A percentile compares a stretch with the other conserved stretches of the same genome.
Conservation (phyloP, 768 basidiomycete genomes). For the Termitomyces sp. region DNA sequence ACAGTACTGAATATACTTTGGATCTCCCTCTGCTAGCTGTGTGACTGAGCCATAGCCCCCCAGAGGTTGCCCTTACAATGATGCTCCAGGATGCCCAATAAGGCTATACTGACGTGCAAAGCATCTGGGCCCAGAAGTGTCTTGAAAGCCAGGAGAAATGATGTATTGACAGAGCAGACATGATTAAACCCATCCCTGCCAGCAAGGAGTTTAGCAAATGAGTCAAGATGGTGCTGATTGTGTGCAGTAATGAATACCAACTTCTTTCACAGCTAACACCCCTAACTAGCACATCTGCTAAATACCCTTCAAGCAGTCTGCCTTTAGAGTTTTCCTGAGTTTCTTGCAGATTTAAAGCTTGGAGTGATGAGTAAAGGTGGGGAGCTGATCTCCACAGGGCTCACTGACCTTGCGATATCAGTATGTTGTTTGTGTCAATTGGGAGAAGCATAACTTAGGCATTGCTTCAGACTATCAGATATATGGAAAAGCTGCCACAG, state of each 20-base stretch:
- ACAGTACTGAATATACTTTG: no score
- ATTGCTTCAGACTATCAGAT: conserved; percentile 55
- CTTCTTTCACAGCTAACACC: conserved; percentile 63
- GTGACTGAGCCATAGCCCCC: no score
- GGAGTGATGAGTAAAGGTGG: conserved; percentile 52
- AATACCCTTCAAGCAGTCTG: conserved; percentile 64
- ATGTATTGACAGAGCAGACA: conserved; percentile 68
- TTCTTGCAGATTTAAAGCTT: conserved; percentile 73
- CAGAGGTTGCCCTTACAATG: conserved; percentile 55
- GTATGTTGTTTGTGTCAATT: conserved; percentile 29
- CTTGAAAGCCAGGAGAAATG: conserved; percentile 69
- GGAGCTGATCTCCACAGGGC: conserved; percentile 54
- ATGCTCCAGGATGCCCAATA: conserved; percentile 75
- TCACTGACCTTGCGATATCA: conserved; percentile 57
- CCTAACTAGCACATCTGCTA: conserved; percentile 45
- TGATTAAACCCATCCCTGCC: conserved; percentile 56
- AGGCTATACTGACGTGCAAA: conserved; percentile 86
- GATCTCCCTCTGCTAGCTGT: no score
- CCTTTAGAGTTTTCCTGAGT: conserved; percentile 80
- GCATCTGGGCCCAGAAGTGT: conserved; percentile 72
- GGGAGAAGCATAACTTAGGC: not conserved
- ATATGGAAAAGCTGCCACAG: conserved; percentile 66
- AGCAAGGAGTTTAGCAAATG: conserved; percentile 73
- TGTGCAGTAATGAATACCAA: conserved; percentile 70
- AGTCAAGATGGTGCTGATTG: conserved; percentile 60